phyloP scores from a whole-genome alignment of 129 eudicot genomes.

The Mikania micrantha region DNA sequence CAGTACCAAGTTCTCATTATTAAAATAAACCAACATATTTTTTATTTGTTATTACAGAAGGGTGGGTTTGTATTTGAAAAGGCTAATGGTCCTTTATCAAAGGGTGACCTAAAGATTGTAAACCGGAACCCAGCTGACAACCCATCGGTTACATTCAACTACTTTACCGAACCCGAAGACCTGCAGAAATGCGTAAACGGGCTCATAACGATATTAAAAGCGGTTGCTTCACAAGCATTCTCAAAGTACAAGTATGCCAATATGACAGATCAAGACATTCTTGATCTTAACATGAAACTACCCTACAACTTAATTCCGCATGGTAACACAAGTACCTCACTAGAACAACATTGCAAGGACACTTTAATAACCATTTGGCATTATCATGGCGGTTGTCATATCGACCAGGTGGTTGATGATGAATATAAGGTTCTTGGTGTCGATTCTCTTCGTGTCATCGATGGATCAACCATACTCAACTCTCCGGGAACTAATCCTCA shows the following conservation, averaged over 20 bases:
- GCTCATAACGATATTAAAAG: constrained; percentile 29
- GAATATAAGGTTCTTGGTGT: constrained; percentile 71
- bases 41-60: constrained; percentile 14
- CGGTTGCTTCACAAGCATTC: constrained; percentile 45
- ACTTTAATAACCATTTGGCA: constrained; percentile 72
- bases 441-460: constrained; percentile 56
- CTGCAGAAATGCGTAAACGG: constrained; percentile 60
- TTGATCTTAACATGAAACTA: constrained; percentile 43
- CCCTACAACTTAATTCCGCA: constrained; percentile 49
- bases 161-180: constrained; percentile 58
- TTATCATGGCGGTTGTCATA: constrained; percentile 80
- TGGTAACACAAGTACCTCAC: constrained; percentile 31
- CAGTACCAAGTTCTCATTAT: no score
- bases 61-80: constrained; percentile 76
- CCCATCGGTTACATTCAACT: constrained; percentile 64
- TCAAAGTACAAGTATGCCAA: constrained; percentile 20
- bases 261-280: constrained; percentile 30
- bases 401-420: constrained; percentile 56
- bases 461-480: constrained; percentile 63
- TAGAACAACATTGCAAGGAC: constrained; percentile 64
- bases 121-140: constrained; percentile 33
- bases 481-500: constrained; percentile 94
- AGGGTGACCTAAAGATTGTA: constrained; percentile 44
- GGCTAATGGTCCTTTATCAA: constrained; percentile 52
- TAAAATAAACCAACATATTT: background rate